phyloP scores from a whole-genome alignment of 2,329 filamentous ascomycete species.

The Xylaria sp. region DNA sequence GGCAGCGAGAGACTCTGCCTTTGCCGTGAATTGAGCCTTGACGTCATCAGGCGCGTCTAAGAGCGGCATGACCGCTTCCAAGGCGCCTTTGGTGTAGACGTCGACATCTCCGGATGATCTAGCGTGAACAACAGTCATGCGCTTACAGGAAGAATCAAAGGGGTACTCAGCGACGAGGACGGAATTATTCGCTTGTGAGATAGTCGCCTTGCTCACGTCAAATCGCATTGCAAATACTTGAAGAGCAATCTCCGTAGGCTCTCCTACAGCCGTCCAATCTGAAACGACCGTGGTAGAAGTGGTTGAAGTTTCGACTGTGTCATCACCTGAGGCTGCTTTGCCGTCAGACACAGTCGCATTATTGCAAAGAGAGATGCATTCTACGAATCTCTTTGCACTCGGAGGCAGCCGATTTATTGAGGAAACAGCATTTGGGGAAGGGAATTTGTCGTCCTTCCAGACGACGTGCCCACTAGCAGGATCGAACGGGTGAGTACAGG shows the following conservation, averaged over 20 bases:
- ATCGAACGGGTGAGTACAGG: slow-evolving; percentile 64
- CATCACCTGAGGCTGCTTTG: slow-evolving; percentile 44
- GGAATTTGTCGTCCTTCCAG: slow-evolving; percentile 47
- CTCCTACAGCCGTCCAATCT: slow-evolving; percentile 65
- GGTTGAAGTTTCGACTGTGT: slow-evolving; percentile 54
- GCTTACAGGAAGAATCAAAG: slow-evolving; percentile 75
- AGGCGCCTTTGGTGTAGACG: slow-evolving; percentile 64
- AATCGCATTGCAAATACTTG: slow-evolving; percentile 76
- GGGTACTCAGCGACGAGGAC: slow-evolving; percentile 68
- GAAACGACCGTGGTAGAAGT: slow-evolving; percentile 52
- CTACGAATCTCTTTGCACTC: slow-evolving; percentile 54
- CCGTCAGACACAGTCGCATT: slow-evolving; percentile 57
- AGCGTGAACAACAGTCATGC: slow-evolving; percentile 73
- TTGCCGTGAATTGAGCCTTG: slow-evolving; percentile 53
- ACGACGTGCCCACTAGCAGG: slow-evolving; percentile 61
- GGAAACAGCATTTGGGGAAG: slow-evolving; percentile 28
- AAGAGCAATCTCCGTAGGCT: slow-evolving; percentile 76
- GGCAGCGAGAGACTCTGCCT: slow-evolving; percentile 62
- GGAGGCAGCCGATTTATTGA: slow-evolving; percentile 37
- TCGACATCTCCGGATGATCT: slow-evolving; percentile 44
- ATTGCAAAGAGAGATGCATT: slow-evolving; percentile 67
- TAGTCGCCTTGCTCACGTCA: slow-evolving; percentile 53
- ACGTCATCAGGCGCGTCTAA: slow-evolving; percentile 53
- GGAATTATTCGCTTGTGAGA: slow-evolving; percentile 47
- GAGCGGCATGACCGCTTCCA: slow-evolving; percentile 61